Evolutionary conservation across 2,329 filamentous ascomycete species (phyloP).

Genomic region (Arthroderma uncinatum): DNA sequence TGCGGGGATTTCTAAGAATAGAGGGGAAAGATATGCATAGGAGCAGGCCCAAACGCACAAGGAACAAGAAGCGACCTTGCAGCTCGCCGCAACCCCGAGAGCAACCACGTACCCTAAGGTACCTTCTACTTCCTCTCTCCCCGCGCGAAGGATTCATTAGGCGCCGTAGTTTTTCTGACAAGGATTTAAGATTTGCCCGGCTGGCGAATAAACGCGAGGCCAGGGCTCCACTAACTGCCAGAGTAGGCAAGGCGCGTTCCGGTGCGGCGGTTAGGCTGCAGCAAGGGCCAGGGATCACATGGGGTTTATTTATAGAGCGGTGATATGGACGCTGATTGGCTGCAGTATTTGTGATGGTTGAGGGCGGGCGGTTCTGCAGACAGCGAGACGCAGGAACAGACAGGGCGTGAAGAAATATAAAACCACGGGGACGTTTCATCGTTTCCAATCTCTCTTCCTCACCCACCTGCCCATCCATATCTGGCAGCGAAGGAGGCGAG

Average conservation of each 20-base stretch:
- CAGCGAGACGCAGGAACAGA: not conserved
- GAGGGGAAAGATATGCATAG: no score
- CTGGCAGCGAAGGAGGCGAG: not conserved
- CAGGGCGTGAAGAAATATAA: not conserved
- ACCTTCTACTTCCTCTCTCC: not conserved
- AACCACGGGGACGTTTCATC: not conserved
- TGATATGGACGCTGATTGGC: not conserved
- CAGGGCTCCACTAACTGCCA: not conserved
- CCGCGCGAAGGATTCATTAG: conserved; percentile 1
- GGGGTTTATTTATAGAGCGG: not conserved
- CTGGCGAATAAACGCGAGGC: not conserved
- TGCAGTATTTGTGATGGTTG: not conserved
- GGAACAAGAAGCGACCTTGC: no score
- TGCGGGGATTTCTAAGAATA: no score
- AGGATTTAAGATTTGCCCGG: not conserved
- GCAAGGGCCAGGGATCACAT: not conserved
- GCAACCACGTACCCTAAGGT: not conserved
- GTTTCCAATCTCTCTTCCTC: not conserved
- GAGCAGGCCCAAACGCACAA: no score
- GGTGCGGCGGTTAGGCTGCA: not conserved
- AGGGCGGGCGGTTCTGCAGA: not conserved
- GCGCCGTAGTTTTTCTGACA: not conserved
- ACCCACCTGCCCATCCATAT: not conserved
- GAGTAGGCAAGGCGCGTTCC: not conserved
- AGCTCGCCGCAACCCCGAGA: no score